Evolutionary conservation across 768 basidiomycete species (phyloP).

Genomic region (Rhizopogon roseolus): DNA sequence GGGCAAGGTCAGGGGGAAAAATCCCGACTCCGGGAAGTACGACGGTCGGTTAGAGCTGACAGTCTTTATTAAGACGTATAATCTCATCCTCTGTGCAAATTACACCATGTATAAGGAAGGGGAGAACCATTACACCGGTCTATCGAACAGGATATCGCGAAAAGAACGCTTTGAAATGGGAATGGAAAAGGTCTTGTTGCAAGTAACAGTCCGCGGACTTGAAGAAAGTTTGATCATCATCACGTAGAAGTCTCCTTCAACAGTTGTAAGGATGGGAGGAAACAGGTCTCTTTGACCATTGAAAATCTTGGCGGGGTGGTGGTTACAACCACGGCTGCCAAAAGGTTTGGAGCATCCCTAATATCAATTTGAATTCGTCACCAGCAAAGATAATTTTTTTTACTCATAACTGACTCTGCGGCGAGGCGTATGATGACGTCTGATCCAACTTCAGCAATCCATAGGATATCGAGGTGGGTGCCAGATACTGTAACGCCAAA

Average conservation of each 20-base stretch:
- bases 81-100: not conserved
- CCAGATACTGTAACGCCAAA: slow-evolving; percentile 52
- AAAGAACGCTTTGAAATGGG: not conserved
- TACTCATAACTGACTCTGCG: slow-evolving; percentile 14
- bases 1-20: slow-evolving; percentile 34
- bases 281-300: slow-evolving; percentile 21
- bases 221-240: not conserved
- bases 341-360: slow-evolving; percentile 19
- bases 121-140: not conserved
- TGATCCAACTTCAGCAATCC: slow-evolving; percentile 28
- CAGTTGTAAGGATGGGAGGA: slow-evolving; percentile 26
- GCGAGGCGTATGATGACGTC: slow-evolving; percentile 14
- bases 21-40: not conserved
- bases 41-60: not conserved
- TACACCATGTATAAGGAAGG: not conserved
- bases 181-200: not conserved
- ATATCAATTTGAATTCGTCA: not conserved
- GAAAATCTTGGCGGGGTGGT: slow-evolving; percentile 19
- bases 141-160: not conserved
- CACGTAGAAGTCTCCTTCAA: not conserved
- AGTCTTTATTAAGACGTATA: not conserved
- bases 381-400: not conserved
- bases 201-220: not conserved
- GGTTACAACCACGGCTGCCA: slow-evolving; percentile 20
- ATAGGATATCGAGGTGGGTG: slow-evolving; percentile 56